These are phyloP conservation scores for Gynostemma pentaphyllum DNA, from an alignment of 306 rosid species.

Conservation along the genomic window DNA sequence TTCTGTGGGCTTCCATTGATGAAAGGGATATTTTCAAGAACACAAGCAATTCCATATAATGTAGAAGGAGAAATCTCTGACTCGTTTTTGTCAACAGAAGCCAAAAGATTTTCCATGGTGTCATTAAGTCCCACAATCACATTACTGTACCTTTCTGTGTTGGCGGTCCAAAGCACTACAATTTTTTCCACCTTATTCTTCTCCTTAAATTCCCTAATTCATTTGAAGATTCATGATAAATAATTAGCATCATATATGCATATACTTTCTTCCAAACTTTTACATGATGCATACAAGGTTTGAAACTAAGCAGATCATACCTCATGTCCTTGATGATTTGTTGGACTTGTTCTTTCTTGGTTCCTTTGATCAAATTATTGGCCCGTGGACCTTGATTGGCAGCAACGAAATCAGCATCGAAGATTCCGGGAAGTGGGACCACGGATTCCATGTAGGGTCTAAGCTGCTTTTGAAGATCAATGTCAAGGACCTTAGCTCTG, in stretches of 20 bases:
- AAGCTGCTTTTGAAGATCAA: slow-evolving; percentile 90
- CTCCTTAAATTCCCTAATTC: slow-evolving; percentile 76
- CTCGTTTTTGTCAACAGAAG: slow-evolving; percentile 74
- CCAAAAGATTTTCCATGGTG: slow-evolving; percentile 64
- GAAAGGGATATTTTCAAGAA: slow-evolving; percentile 72
- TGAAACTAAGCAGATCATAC: slow-evolving; percentile 19
- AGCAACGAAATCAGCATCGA: slow-evolving; percentile 87
- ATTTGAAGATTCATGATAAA: background rate
- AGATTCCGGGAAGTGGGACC: slow-evolving; percentile 96
- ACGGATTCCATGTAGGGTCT: slow-evolving; percentile 96
- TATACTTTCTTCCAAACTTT: too few relatives aligned
- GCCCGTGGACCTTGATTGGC: slow-evolving; percentile 91
- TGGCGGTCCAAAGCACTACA: slow-evolving; percentile 97
- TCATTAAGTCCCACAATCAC: slow-evolving; percentile 78
- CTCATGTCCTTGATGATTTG: slow-evolving; percentile 69
- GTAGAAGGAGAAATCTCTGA: slow-evolving; percentile 97
- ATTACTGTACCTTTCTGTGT: slow-evolving; percentile 94
- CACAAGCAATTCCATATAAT: slow-evolving; percentile 76
- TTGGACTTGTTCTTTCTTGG: slow-evolving; percentile 73
- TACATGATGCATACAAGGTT: too few relatives aligned
- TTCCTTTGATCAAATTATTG: slow-evolving; percentile 77
- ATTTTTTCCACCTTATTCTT: slow-evolving; percentile 70
- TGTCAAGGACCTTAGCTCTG: slow-evolving; percentile 86
- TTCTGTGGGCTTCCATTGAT: slow-evolving; percentile 98
- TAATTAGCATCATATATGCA: background rate